phyloP scores from a whole-genome alignment of 805 yeast species.

The Monosporozyma unispora region DNA sequence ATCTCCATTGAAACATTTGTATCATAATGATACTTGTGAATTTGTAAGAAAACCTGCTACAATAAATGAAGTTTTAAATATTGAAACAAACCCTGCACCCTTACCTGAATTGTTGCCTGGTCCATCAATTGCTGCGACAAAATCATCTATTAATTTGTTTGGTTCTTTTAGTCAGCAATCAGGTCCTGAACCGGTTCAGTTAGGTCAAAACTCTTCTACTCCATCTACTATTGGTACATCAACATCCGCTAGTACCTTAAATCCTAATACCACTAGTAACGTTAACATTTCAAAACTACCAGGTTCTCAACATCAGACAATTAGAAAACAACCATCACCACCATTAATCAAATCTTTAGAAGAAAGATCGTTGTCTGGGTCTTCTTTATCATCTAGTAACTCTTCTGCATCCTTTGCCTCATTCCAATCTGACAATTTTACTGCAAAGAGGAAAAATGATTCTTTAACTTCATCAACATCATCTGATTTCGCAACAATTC shows the following conservation, averaged over 20 bases:
- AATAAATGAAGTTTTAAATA: slow-evolving; percentile 4
- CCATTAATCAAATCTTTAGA: not conserved
- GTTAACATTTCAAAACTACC: not conserved
- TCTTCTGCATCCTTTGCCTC: slow-evolving; percentile 7
- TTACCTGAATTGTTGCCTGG: not conserved
- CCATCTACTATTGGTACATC: not conserved
- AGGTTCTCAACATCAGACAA: not conserved
- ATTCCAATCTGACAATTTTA: slow-evolving; percentile 5
- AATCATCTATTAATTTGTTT: not conserved
- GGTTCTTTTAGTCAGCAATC: not conserved
- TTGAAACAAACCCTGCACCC: slow-evolving; percentile 1
- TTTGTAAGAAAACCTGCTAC: slow-evolving; percentile 6
- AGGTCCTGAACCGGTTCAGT: not conserved
- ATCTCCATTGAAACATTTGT: slow-evolving; percentile 29
- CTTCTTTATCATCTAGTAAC: slow-evolving; percentile 2
- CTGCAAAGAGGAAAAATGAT: slow-evolving; percentile 2
- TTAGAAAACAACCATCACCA: not conserved
- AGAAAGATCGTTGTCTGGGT: slow-evolving; percentile 6
- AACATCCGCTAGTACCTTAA: not conserved
- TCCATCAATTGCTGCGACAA: not conserved
- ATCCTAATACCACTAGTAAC: not conserved
- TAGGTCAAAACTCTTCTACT: not conserved
- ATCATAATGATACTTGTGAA: slow-evolving; percentile 14
- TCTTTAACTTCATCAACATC: slow-evolving; percentile 1
- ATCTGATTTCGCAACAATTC: not conserved